These are phyloP conservation scores for Phaeosphaeriaceae sp. DNA, from an alignment of 2,329 filamentous ascomycete genomes.

Conservation along the genomic window DNA sequence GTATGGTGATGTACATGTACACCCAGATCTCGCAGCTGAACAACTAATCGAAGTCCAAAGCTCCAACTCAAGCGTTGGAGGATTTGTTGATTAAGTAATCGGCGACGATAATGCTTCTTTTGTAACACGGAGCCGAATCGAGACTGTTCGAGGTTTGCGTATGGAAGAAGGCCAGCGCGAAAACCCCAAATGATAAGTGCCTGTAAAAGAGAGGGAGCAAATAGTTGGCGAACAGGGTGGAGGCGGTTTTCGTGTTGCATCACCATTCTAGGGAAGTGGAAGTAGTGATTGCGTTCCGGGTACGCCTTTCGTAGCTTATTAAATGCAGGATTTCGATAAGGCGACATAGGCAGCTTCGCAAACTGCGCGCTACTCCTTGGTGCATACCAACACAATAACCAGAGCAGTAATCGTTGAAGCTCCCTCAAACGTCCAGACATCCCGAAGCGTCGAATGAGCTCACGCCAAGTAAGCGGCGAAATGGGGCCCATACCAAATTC, in stretches of 20 bases:
- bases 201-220: slow-evolving; percentile 31
- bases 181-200: slow-evolving; percentile 46
- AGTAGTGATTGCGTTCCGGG: slow-evolving; percentile 22
- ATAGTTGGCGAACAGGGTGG: slow-evolving; percentile 39
- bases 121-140: slow-evolving; percentile 18
- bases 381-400: slow-evolving; percentile 55
- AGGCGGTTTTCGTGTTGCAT: slow-evolving; percentile 7
- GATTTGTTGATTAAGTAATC: slow-evolving; percentile 21
- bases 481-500: slow-evolving; percentile 51
- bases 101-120: slow-evolving; percentile 35
- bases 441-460: slow-evolving; percentile 65
- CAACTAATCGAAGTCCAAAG: slow-evolving; percentile 34
- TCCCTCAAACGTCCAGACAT: slow-evolving; percentile 61
- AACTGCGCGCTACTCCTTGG: slow-evolving; percentile 29
- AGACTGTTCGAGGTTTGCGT: slow-evolving; percentile 32
- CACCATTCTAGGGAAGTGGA: slow-evolving; percentile 17
- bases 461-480: slow-evolving; percentile 58
- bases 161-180: slow-evolving; percentile 32
- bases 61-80: slow-evolving; percentile 35
- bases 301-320: slow-evolving; percentile 20
- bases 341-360: slow-evolving; percentile 25
- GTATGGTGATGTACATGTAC: slow-evolving; percentile 32
- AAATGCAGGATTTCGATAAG: slow-evolving; percentile 28
- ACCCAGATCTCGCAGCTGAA: slow-evolving; percentile 36
- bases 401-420: slow-evolving; percentile 58